Percentiles rank a stretch among this genome's conserved stretches.
phyloP scores from a whole-genome alignment of 1,284 basidiomycete genomes.

The Rhodotorula sp. region DNA sequence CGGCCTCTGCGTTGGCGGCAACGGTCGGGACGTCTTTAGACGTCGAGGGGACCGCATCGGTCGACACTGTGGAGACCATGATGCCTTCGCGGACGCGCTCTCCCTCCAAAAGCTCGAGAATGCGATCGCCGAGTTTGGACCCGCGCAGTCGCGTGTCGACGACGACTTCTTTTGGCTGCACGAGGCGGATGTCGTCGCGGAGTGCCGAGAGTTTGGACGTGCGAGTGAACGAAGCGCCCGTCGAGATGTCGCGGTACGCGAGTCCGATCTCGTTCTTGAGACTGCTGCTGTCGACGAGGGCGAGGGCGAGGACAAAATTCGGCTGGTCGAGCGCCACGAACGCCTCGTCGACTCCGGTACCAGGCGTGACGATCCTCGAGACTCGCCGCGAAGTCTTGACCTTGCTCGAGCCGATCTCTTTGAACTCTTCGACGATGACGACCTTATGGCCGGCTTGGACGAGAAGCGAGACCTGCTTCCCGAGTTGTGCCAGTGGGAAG shows the following conservation, averaged over 20 bases:
- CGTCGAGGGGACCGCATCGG: conserved; percentile 28
- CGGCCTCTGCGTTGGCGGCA: conserved; percentile 21
- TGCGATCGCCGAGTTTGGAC: conserved; percentile 5
- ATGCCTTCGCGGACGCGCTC: conserved; percentile 55
- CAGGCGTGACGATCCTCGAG: conserved; percentile 81
- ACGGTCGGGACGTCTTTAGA: not conserved
- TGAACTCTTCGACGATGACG: conserved; percentile 88
- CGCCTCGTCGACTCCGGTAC: conserved; percentile 59
- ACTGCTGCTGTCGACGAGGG: conserved; percentile 31
- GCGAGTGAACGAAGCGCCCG: conserved; percentile 86
- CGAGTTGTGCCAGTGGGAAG: conserved; percentile 79
- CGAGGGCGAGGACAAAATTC: conserved; percentile 79
- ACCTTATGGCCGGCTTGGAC: conserved; percentile 79
- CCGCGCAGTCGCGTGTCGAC: conserved; percentile 56
- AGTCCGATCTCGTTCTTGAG: conserved; percentile 57
- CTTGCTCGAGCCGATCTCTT: conserved; percentile 50
- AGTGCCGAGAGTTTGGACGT: conserved; percentile 59
- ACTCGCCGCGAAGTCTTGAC: conserved; percentile 52
- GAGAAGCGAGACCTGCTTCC: conserved; percentile 79
- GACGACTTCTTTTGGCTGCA: conserved; percentile 78
- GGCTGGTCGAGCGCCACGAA: conserved; percentile 82
- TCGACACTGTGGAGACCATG: conserved; percentile 50
- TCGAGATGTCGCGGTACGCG: conserved; percentile 94
- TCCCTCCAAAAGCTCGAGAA: conserved; percentile 28
- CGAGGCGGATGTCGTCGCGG: conserved; percentile 78